Evolutionary conservation across 306 rosid genomes (phyloP).

Genomic region (Hylodesmum podocarpum): DNA sequence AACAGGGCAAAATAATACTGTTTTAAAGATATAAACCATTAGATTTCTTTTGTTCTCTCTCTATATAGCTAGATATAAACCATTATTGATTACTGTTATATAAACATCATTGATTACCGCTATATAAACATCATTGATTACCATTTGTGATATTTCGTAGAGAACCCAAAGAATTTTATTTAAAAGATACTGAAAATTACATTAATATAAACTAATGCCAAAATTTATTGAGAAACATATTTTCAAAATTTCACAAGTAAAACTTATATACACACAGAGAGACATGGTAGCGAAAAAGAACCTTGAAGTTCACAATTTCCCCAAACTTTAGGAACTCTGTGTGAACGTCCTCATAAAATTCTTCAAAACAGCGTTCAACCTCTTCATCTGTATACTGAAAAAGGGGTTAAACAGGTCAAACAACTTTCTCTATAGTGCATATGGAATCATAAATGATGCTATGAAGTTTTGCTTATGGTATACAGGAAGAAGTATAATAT

Average conservation of each 20-base stretch:
- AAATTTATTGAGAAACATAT: constrained; percentile 4
- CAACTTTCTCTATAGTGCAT: not conserved
- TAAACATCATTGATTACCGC: too few relatives aligned
- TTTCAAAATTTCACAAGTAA: not conserved
- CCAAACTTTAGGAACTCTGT: constrained; percentile 95
- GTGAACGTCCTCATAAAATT: constrained; percentile 97
- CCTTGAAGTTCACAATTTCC: constrained; percentile 96
- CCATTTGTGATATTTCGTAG: not conserved
- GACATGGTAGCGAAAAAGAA: constrained; percentile 38
- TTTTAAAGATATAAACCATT: too few relatives aligned
- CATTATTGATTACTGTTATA: too few relatives aligned
- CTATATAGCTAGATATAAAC: not conserved
- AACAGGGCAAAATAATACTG: not conserved
- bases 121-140: not conserved
- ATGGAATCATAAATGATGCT: not conserved
- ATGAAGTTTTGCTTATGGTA: not conserved
- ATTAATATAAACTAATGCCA: not conserved
- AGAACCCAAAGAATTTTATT: not conserved
- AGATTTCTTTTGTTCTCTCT: not conserved
- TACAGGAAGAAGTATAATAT: not conserved
- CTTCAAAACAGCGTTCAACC: constrained; percentile 75
- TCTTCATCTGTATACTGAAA: constrained; percentile 93
- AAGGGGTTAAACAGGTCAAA: constrained; percentile 37
- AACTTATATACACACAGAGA: not conserved
- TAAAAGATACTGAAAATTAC: not conserved